A percentile compares a stretch with the other conserved stretches of the same genome.
Conservation (phyloP, 306 rosid species). For the Lathyrus oleraceus region DNA sequence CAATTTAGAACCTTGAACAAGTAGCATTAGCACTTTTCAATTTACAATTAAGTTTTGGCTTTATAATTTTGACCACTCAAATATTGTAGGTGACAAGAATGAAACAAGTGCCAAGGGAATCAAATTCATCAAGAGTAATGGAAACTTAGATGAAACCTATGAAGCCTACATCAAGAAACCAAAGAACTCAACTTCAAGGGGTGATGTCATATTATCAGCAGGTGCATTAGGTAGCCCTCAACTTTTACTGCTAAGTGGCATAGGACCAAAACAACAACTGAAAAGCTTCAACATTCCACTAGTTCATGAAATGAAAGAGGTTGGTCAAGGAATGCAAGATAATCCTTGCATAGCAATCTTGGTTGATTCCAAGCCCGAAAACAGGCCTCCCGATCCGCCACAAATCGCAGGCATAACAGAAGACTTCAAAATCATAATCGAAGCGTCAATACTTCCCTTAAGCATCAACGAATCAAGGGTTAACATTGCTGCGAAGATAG, state of each 20-base stretch:
- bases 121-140: constrained; percentile 60
- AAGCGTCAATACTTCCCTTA: constrained; percentile 60
- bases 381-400: constrained; percentile 65
- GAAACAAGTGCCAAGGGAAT: constrained; percentile 58
- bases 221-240: constrained; percentile 86
- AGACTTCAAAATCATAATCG: constrained; percentile 54
- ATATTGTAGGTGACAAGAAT: constrained; percentile 46
- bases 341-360: constrained; percentile 63
- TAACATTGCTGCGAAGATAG: constrained; percentile 65
- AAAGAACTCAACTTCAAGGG: constrained; percentile 44
- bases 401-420: constrained; percentile 66
- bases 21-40: not conserved
- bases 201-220: constrained; percentile 76
- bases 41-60: not conserved
- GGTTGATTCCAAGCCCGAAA: constrained; percentile 52
- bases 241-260: constrained; percentile 61
- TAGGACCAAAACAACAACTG: constrained; percentile 64
- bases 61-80: constrained; percentile 17
- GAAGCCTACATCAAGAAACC: constrained; percentile 55
- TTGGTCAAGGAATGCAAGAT: constrained; percentile 78
- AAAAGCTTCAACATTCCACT: constrained; percentile 47
- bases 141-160: constrained; percentile 39
- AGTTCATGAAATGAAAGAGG: constrained; percentile 42
- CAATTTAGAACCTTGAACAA: not conserved
- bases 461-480: constrained; percentile 53